Evolutionary conservation across 2,329 filamentous ascomycete genomes (phyloP).

Genomic region (Malbranchea cinnamomea): DNA sequence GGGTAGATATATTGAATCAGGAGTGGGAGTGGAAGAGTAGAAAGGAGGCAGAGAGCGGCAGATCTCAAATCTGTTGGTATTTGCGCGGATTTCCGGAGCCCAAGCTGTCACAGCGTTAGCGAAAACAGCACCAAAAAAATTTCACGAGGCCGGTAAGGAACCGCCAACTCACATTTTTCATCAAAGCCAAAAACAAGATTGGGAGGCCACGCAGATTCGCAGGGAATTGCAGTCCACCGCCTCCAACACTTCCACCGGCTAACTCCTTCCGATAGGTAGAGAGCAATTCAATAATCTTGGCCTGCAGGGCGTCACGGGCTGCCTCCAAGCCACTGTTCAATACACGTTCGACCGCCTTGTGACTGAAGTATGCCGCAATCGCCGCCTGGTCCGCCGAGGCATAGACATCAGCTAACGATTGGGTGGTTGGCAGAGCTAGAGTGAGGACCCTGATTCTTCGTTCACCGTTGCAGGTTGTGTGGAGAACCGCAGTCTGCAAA

Average conservation of each 20-base stretch:
- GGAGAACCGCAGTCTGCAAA: constrained; percentile 83
- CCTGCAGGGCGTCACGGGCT: constrained; percentile 77
- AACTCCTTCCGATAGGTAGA: constrained; percentile 96
- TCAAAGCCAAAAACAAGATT: constrained; percentile 79
- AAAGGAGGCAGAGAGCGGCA: constrained; percentile 83
- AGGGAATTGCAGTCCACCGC: constrained; percentile 80
- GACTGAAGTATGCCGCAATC: constrained; percentile 85
- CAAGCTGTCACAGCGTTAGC: constrained; percentile 35
- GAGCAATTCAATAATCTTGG: constrained; percentile 81
- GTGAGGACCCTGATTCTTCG: constrained; percentile 90
- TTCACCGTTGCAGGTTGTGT: constrained; percentile 96
- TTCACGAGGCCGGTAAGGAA: constrained; percentile 5
- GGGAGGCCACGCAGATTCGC: constrained; percentile 80
- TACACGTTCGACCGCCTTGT: constrained; percentile 90
- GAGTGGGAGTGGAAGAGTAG: constrained; percentile 77
- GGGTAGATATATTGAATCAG: constrained; percentile 89
- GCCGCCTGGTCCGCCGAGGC: constrained; percentile 90
- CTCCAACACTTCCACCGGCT: constrained; percentile 87
- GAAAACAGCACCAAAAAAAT: neutral
- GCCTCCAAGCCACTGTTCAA: constrained; percentile 77
- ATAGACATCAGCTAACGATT: constrained; percentile 79
- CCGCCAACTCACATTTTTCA: constrained; percentile 65
- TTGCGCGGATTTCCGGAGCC: constrained; percentile 79
- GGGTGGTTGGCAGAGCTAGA: constrained; percentile 80
- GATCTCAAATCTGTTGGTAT: constrained; percentile 90